phyloP scores from a whole-genome alignment of 192 early-diverging fungal genomes.

The Coemansia sp. region DNA sequence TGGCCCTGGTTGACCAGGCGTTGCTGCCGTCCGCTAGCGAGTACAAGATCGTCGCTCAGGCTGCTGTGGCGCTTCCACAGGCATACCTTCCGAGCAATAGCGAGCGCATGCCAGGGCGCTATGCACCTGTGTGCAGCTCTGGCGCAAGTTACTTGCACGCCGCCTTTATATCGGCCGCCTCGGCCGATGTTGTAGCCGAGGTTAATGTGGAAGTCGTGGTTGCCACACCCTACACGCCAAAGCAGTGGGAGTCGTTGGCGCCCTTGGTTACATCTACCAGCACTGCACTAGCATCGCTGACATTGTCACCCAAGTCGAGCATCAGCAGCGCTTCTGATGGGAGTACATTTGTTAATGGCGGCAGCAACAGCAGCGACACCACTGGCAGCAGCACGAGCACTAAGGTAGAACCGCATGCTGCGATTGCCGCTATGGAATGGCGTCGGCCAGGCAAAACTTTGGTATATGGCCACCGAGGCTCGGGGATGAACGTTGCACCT shows the following conservation, averaged over 20 bases:
- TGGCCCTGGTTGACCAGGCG: slow-evolving; percentile 46
- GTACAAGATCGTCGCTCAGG: slow-evolving; percentile 36
- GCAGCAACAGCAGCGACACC: background rate
- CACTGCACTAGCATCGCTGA: background rate
- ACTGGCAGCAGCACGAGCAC: background rate
- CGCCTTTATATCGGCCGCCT: slow-evolving; percentile 23
- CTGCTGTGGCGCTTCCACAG: slow-evolving; percentile 33
- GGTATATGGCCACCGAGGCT: slow-evolving; percentile 88
- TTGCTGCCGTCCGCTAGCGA: slow-evolving; percentile 27
- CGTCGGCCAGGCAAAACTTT: slow-evolving; percentile 29
- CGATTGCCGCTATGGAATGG: slow-evolving; percentile 12
- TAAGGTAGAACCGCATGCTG: background rate
- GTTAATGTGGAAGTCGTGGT: slow-evolving; percentile 39
- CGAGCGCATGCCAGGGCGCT: slow-evolving; percentile 34
- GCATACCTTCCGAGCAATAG: slow-evolving; percentile 21
- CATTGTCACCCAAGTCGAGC: background rate
- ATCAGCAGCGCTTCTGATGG: background rate
- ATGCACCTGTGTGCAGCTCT: slow-evolving; percentile 26
- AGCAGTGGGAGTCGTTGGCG: background rate
- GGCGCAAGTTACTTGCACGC: slow-evolving; percentile 40
- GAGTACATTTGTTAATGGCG: background rate
- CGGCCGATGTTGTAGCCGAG: slow-evolving; percentile 31
- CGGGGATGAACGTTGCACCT: slow-evolving; percentile 71
- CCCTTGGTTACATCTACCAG: background rate
- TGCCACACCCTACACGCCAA: slow-evolving; percentile 31